Evolutionary conservation across 2,329 filamentous ascomycete species (phyloP), one percentile per base, ranked within the genome.

Genomic region (Nectriaceae sp.): DNA sequence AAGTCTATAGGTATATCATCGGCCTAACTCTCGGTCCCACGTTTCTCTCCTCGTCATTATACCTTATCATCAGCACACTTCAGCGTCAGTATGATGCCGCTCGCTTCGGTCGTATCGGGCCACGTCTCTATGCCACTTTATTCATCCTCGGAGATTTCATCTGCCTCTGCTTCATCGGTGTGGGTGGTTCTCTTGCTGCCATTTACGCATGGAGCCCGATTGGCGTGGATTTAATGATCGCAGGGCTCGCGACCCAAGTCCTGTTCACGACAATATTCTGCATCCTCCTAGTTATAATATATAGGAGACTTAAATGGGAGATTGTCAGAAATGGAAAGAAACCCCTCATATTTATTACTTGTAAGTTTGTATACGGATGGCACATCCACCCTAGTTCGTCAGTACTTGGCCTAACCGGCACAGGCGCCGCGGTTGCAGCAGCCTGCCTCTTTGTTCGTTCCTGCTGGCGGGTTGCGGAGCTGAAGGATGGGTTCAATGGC

Each of bases 211-310:
- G 41, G 36, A 53, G 40, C n/a, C 55, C 55, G 10, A 51, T 57
- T n/a, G 54, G 54, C 6, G 47, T 55, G 3, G 49, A 57, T 43
- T 44, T 55, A 11, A 53, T 57, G 55, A 52, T 55, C 41, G 55
- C 53, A 10, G 53, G 53, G 5, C 38, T 57, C 21, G 53, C 50
- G 16, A 52, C 46, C 11, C 53, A 57, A 24, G 50, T 55, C 3
- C 24, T 57, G 20, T 57, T 52, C 21, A 57, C 53, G 3, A 42
- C 53, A 11, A 50, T 55, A 15, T 57, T 57, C 16, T 52, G 55
- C 21, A 19, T 47, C 1, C 22, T 52, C 15, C 40, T 53, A 1
- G 40, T 18, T 24, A 13, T 53, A 15, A 21, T 53, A 8, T 42
- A 50, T 22, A 38, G 42, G 5, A 45, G 29, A 5, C 29, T 44